Evolutionary conservation across 345 rosid species (phyloP).

Genomic region (Microcos paniculata): DNA sequence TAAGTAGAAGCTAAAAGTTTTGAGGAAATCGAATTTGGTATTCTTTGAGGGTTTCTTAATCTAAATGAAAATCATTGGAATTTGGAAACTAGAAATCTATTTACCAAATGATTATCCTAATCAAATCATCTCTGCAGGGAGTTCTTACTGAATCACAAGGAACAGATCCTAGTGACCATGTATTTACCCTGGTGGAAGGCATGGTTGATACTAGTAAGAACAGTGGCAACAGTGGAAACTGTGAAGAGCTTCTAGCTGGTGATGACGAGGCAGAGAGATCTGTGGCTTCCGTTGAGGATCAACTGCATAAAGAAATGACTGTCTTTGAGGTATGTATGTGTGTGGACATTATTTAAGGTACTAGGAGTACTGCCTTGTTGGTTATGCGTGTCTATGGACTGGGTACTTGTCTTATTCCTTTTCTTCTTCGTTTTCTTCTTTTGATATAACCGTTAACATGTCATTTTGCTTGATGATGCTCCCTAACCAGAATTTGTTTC

Average conservation of each 20-base stretch:
- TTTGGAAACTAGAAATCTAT: constrained; percentile 6
- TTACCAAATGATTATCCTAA: not conserved
- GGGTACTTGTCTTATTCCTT: too few relatives aligned
- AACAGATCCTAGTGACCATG: constrained; percentile 39
- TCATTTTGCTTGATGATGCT: not conserved
- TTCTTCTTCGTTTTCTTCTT: too few relatives aligned
- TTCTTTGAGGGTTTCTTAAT: not conserved
- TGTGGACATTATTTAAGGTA: constrained; percentile 7
- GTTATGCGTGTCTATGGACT: too few relatives aligned
- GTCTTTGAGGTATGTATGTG: constrained; percentile 68
- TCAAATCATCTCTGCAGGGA: constrained; percentile 52
- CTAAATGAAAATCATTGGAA: not conserved
- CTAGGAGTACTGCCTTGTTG: too few relatives aligned
- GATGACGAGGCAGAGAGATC: constrained; percentile 83
- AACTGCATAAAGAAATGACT: constrained; percentile 86
- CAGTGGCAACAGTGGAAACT: constrained; percentile 39
- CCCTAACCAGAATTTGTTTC: constrained; percentile 14
- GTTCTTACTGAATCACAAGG: constrained; percentile 70
- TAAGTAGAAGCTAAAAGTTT: constrained; percentile 13
- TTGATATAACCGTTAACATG: not conserved
- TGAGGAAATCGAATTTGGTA: not conserved
- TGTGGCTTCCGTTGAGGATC: constrained; percentile 84
- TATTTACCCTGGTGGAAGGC: constrained; percentile 70
- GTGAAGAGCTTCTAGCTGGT: constrained; percentile 64
- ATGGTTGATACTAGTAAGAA: constrained; percentile 56